Evolutionary conservation across 2,329 filamentous ascomycete genomes (phyloP).

Genomic region (Coleophoma crateriformis): DNA sequence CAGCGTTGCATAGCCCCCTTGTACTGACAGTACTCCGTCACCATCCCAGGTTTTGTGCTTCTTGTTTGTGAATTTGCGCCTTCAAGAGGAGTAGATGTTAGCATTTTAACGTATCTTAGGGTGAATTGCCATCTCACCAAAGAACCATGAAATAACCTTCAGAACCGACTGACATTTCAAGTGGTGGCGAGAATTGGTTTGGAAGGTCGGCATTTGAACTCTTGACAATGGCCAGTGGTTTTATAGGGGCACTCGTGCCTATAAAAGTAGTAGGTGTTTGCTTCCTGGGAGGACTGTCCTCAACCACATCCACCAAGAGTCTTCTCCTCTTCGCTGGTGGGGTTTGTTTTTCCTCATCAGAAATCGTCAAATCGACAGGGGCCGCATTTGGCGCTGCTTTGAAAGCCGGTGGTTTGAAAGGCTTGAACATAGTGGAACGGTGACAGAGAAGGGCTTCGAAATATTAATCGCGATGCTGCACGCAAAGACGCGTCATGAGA

Average conservation of each 20-base stretch:
- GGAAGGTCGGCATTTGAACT: slow-evolving; percentile 8
- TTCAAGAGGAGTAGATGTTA: slow-evolving; percentile 19
- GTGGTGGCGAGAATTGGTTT: too few species aligned
- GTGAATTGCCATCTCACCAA: slow-evolving; percentile 15
- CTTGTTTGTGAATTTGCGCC: slow-evolving; percentile 64
- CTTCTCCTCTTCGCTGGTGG: slow-evolving; percentile 21
- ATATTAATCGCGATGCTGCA: not conserved
- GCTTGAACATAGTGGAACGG: slow-evolving; percentile 23
- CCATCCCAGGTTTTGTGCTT: slow-evolving; percentile 78
- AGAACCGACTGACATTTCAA: not conserved
- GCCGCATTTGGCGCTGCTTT: slow-evolving; percentile 12
- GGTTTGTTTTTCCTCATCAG: slow-evolving; percentile 13
- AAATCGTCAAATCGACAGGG: slow-evolving; percentile 9
- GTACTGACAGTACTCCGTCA: slow-evolving; percentile 57
- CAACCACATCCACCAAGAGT: slow-evolving; percentile 17
- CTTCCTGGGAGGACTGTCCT: slow-evolving; percentile 13
- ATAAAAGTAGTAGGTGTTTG: slow-evolving; percentile 7
- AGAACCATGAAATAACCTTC: slow-evolving; percentile 27
- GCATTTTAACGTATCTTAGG: not conserved
- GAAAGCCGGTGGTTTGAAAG: slow-evolving; percentile 25
- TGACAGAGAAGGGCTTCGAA: too few species aligned
- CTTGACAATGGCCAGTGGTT: slow-evolving; percentile 22
- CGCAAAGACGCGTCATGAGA: not conserved
- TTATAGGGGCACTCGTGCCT: slow-evolving; percentile 19
- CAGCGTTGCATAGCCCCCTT: slow-evolving; percentile 51